These are phyloP conservation scores for Torulaspora microellipsoides DNA, from an alignment of 805 yeast genomes.

Conservation along the genomic window DNA sequence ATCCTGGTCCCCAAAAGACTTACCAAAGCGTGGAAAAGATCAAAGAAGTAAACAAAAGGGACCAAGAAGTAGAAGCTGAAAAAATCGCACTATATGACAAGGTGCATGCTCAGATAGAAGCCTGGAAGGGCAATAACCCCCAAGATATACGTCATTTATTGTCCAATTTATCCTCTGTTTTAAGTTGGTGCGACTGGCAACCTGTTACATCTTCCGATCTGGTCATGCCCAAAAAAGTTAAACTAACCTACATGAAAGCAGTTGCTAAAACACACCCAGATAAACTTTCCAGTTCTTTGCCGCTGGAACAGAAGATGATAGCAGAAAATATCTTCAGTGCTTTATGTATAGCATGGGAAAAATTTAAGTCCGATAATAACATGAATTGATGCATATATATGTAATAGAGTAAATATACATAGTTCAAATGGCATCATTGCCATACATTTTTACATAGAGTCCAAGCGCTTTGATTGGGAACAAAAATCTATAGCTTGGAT, in stretches of 20 bases:
- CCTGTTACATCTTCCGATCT: constrained; percentile 65
- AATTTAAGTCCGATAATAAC: constrained; percentile 57
- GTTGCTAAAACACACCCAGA: constrained; percentile 89
- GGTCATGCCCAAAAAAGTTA: constrained; percentile 85
- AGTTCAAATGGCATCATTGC: constrained; percentile 9
- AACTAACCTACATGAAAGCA: constrained; percentile 81
- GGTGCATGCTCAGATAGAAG: constrained; percentile 48
- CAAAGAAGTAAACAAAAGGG: constrained; percentile 42
- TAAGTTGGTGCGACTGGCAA: constrained; percentile 71
- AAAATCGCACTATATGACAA: constrained; percentile 58
- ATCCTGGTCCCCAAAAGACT: not conserved
- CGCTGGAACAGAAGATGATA: constrained; percentile 70
- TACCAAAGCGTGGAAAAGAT: constrained; percentile 47
- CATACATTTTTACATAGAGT: constrained; percentile 40
- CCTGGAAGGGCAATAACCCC: constrained; percentile 74
- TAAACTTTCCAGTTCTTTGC: constrained; percentile 53
- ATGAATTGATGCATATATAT: constrained; percentile 28
- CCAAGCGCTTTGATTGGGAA: constrained; percentile 95
- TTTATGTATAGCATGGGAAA: constrained; percentile 87
- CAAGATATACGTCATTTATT: constrained; percentile 76
- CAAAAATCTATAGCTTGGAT: constrained; percentile 85
- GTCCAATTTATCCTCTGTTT: constrained; percentile 58
- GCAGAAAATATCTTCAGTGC: constrained; percentile 84
- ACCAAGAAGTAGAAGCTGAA: constrained; percentile 50
- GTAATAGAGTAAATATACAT: constrained; percentile 2